These are phyloP conservation scores for Myochromella boudieri DNA, from an alignment of 768 basidiomycete species.

Conservation along the genomic window DNA sequence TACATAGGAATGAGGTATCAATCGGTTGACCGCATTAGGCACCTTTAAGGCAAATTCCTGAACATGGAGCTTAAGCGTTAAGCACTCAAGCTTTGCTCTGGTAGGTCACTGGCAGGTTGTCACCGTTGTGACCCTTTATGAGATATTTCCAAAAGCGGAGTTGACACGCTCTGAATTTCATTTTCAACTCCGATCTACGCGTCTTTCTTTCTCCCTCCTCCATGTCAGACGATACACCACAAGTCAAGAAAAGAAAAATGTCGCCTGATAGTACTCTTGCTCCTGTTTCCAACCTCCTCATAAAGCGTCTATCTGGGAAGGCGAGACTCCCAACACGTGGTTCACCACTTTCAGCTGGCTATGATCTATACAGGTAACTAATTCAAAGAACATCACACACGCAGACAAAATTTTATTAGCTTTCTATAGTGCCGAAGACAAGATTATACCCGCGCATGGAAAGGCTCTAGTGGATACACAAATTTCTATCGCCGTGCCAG, in stretches of 20 bases:
- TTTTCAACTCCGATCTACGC: slow-evolving; percentile 36
- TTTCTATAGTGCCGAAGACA: slow-evolving; percentile 72
- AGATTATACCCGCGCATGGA: slow-evolving; percentile 81
- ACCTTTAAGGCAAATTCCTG: too few relatives aligned
- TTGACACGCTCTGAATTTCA: slow-evolving; percentile 26
- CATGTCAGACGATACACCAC: slow-evolving; percentile 32
- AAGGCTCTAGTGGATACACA: slow-evolving; percentile 92
- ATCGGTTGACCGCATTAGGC: too few relatives aligned
- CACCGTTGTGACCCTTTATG: too few relatives aligned
- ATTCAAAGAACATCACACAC: neutral
- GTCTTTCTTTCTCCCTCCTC: slow-evolving; percentile 19
- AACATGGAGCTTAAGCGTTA: too few relatives aligned
- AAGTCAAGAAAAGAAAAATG: slow-evolving; percentile 63
- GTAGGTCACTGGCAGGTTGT: too few relatives aligned
- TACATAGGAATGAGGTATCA: too few relatives aligned
- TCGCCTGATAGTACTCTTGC: slow-evolving; percentile 31
- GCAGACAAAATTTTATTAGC: neutral
- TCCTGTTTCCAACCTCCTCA: slow-evolving; percentile 54
- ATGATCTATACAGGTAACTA: slow-evolving; percentile 88
- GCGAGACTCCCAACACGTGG: slow-evolving; percentile 88
- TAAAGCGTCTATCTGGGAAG: slow-evolving; percentile 83
- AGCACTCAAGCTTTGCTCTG: too few relatives aligned
- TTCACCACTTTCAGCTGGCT: slow-evolving; percentile 84
- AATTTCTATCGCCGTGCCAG: slow-evolving; percentile 90
- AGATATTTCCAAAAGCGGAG: slow-evolving; percentile 28